Conservation (phyloP, 768 basidiomycete species). For the Tricholoma matsutake region DNA sequence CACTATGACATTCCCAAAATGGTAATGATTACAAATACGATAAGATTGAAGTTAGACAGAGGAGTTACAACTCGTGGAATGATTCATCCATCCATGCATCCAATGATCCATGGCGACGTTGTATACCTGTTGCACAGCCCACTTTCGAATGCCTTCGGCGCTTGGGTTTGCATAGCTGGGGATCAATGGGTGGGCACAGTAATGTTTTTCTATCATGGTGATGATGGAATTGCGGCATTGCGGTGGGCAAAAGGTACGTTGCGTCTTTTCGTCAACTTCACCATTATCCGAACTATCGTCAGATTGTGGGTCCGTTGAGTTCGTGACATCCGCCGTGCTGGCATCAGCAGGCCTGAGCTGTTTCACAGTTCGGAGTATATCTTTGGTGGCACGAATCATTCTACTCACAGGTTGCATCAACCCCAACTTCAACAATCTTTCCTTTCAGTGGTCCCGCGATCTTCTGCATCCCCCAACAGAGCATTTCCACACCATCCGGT, state of each 20-base stretch:
- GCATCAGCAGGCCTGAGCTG: too few relatives aligned
- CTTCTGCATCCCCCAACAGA: constrained; percentile 20
- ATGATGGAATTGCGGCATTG: constrained; percentile 4
- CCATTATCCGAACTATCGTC: not conserved
- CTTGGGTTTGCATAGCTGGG: constrained; percentile 15
- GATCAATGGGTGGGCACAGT: constrained; percentile 20
- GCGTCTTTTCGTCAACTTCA: not conserved
- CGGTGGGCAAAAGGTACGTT: not conserved
- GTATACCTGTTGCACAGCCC: constrained; percentile 4
- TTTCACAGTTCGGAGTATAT: not conserved
- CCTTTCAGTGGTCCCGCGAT: constrained; percentile 10
- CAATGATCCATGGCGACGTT: too few relatives aligned
- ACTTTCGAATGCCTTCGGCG: constrained; percentile 1
- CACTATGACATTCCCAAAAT: too few relatives aligned
- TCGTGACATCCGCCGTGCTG: too few relatives aligned
- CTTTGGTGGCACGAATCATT: not conserved
- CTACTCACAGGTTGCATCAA: constrained; percentile 20
- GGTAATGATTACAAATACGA: too few relatives aligned
- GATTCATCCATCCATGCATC: too few relatives aligned
- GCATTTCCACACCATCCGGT: constrained; percentile 18
- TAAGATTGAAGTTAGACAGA: too few relatives aligned
- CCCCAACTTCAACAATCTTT: constrained; percentile 14
- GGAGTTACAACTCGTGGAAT: too few relatives aligned
- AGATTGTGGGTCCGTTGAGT: too few relatives aligned
- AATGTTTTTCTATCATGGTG: constrained; percentile 21